Evolutionary conservation across 257 asterid genomes (phyloP).

Genomic region (Marsdenia floribunda): DNA sequence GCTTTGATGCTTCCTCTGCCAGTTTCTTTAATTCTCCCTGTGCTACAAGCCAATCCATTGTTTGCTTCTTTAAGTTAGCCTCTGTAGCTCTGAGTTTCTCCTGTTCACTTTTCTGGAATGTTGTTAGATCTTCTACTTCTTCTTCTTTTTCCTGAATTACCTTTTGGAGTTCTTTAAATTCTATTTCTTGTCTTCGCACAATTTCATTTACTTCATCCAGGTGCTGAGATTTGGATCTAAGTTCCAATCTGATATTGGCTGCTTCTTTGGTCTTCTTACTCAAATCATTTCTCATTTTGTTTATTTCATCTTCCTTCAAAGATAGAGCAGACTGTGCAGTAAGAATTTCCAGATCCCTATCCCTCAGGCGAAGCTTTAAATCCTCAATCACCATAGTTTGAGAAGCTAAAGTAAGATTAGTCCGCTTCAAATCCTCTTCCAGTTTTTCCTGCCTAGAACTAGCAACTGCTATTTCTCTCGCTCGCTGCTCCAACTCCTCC

Average conservation of each 20-base stretch:
- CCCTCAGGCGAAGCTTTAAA: slow-evolving; percentile 48
- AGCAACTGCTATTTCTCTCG: slow-evolving; percentile 47
- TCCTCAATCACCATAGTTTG: slow-evolving; percentile 57
- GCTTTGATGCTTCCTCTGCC: slow-evolving; percentile 50
- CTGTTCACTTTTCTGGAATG: slow-evolving; percentile 40
- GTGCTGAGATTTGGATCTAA: slow-evolving; percentile 50
- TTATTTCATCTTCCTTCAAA: slow-evolving; percentile 54
- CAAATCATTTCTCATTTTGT: slow-evolving; percentile 47
- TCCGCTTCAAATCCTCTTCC: slow-evolving; percentile 61
- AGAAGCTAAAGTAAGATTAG: slow-evolving; percentile 55
- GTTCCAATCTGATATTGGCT: slow-evolving; percentile 47
- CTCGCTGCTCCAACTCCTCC: slow-evolving; percentile 51
- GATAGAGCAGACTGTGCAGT: slow-evolving; percentile 40
- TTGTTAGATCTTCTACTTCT: slow-evolving; percentile 37
- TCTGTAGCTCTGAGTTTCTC: slow-evolving; percentile 51
- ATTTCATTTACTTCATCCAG: slow-evolving; percentile 58
- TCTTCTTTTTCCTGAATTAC: slow-evolving; percentile 58
- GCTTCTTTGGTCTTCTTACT: slow-evolving; percentile 54
- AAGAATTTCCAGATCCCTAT: slow-evolving; percentile 53
- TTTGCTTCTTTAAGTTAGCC: slow-evolving; percentile 63
- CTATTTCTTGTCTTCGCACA: slow-evolving; percentile 61
- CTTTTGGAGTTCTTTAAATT: slow-evolving; percentile 50
- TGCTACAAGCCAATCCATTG: slow-evolving; percentile 68
- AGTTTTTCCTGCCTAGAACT: slow-evolving; percentile 50
- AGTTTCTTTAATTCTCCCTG: slow-evolving; percentile 64